Evolutionary conservation across 768 basidiomycete genomes (phyloP).

Genomic region (Mycena galopus): DNA sequence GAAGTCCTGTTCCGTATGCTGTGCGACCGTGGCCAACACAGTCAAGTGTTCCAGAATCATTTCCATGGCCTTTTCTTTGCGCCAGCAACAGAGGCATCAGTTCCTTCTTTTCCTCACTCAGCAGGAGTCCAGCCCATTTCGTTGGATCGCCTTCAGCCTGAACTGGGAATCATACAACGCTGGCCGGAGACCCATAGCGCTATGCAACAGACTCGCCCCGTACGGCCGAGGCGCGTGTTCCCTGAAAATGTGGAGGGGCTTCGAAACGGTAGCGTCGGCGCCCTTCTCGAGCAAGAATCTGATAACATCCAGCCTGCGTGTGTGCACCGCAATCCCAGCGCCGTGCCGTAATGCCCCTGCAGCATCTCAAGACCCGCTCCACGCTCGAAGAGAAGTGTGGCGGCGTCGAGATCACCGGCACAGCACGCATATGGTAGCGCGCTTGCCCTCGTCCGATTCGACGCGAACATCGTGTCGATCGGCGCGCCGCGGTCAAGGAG

Average conservation of each 20-base stretch:
- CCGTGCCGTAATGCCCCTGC: neutral
- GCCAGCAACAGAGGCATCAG: neutral
- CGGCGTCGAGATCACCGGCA: neutral
- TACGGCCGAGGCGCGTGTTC: too few species aligned
- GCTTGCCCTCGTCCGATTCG: neutral
- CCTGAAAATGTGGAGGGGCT: too few species aligned
- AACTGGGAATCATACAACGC: neutral
- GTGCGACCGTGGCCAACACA: neutral
- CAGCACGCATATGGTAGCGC: neutral
- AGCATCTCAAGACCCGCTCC: neutral
- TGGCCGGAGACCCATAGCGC: neutral
- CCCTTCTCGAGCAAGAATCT: neutral
- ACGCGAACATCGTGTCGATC: neutral
- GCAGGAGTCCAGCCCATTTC: neutral
- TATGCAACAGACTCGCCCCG: neutral
- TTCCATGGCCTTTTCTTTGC: neutral
- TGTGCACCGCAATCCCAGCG: neutral
- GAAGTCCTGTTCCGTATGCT: neutral
- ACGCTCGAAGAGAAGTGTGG: neutral
- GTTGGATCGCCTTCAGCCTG: neutral
- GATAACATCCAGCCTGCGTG: neutral
- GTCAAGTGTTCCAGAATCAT: neutral
- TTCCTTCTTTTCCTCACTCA: neutral
- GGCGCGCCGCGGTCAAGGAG: slow-evolving; percentile 7
- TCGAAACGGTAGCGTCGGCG: neutral